phyloP scores from a whole-genome alignment of 2,329 filamentous ascomycete species.

The Orbilia javanica region DNA sequence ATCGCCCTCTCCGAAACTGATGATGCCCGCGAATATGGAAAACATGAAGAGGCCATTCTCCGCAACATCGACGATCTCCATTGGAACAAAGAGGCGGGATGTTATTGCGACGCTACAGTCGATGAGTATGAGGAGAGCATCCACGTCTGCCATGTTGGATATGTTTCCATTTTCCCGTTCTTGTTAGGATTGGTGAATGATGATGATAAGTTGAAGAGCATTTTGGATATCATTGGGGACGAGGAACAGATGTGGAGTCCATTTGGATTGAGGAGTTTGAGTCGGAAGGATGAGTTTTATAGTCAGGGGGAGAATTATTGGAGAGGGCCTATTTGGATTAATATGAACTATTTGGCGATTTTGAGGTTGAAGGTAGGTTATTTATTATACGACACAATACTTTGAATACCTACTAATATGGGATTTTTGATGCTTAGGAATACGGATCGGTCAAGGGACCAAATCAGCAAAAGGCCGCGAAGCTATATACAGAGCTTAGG shows the following conservation, averaged over 20 bases:
- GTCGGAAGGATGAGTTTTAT: constrained; percentile 84
- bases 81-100: constrained; percentile 83
- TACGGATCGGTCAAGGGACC: constrained; percentile 73
- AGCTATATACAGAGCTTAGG: constrained; percentile 81
- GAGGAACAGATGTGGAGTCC: constrained; percentile 90
- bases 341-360: constrained; percentile 91
- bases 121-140: constrained; percentile 92
- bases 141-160: constrained; percentile 95
- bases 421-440: constrained; percentile 62
- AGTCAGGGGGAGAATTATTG: constrained; percentile 97
- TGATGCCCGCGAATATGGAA: constrained; percentile 79
- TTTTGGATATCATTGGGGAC: constrained; percentile 82
- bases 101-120: constrained; percentile 94
- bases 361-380: constrained; percentile 78
- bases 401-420: not conserved
- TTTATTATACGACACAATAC: not conserved
- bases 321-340: constrained; percentile 94
- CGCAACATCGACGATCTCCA: constrained; percentile 92
- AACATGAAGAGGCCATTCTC: constrained; percentile 80
- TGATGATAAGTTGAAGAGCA: constrained; percentile 78
- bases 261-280: constrained; percentile 89
- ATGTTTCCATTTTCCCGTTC: constrained; percentile 93
- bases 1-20: constrained; percentile 76
- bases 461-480: constrained; percentile 75
- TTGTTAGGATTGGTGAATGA: constrained; percentile 79